Base-by-base conservation (phyloP, 495 filamentous ascomycete genomes). In the Penicillium coffeae region DNA sequence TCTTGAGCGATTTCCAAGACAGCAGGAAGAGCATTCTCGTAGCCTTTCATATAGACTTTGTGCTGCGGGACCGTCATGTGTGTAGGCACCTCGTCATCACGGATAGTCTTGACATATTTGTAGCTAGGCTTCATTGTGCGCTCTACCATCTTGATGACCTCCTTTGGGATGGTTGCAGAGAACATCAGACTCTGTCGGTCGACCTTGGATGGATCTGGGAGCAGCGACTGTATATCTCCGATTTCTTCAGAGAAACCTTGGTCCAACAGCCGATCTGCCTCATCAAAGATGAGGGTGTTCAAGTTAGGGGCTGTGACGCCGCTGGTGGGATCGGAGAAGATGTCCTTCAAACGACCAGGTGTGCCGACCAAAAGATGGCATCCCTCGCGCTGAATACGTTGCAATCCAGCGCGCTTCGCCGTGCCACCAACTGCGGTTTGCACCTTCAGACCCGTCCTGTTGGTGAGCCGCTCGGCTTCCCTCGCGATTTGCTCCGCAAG, bases 341-440 rank as follows among this genome's bases (percentile, higher is more conserved):
- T 73, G 68, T 98, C 93, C 48, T 86, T 77, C 27, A 97, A 71
- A 55, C 93, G 86, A 12, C 93, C 94, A 3, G 93, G 93, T 8
- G 93, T 97, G 50, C 84, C 93, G 40, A 98, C 80, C 21, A 98
- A 75, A 21, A 98, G 60, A 69, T 97, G 88, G 71, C 93, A 97
- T 38, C 93, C 93, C 46, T 88, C 59, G 0, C 61, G 58, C 55
- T 81, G 82, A 25, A 90, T 89, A 42, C 75, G 71, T 0, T 46
- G 56, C 45, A 98, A 69, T 62, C 82, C 78, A 8, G 54, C 39
- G 3, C 56, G 48, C 71, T 96, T 98, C 54, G 79, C 75, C 0
- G 88, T 90, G 14, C 93, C 93, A 60, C 93, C 93, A 9, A 97
- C 93, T 32, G 90, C 94, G 33, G 81, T 80, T 66, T 95, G 90